A percentile compares a stretch with the other conserved stretches of the same genome.
Evolutionary conservation across 768 basidiomycete genomes (phyloP).

Genomic region (Sarcodon aspratus): DNA sequence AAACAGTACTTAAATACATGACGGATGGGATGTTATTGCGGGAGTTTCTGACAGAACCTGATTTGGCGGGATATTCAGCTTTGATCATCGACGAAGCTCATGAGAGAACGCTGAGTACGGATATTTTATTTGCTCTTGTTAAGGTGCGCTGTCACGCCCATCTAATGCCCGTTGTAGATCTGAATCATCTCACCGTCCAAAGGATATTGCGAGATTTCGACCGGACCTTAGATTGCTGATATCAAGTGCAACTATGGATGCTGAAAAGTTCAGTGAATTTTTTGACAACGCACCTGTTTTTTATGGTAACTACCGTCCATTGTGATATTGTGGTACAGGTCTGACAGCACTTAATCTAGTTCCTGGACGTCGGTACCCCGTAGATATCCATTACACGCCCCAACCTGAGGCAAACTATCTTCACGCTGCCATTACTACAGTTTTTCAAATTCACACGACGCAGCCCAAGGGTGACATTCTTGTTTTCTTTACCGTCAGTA

Average conservation of each 20-base stretch:
- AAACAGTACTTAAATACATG: constrained; percentile 99
- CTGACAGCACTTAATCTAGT: constrained; percentile 32
- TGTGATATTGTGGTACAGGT: neutral
- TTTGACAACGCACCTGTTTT: constrained; percentile 96
- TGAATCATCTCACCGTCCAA: constrained; percentile 9
- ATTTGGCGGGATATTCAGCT: constrained; percentile 88
- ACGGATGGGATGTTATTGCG: constrained; percentile 98
- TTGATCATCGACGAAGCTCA: constrained; percentile 99
- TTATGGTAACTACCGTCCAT: constrained; percentile 46
- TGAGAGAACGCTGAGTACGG: constrained; percentile 94
- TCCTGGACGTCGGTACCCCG: constrained; percentile 93
- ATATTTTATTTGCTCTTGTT: constrained; percentile 95
- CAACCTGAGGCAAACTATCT: constrained; percentile 99
- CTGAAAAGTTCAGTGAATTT: constrained; percentile 95
- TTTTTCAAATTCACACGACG: constrained; percentile 98
- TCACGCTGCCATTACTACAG: constrained; percentile 95
- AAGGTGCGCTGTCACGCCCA: constrained; percentile 57
- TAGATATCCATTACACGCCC: constrained; percentile 97
- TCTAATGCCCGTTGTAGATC: constrained; percentile 9
- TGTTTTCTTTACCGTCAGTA: constrained; percentile 85
- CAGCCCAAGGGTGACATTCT: constrained; percentile 97
- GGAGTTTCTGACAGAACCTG: constrained; percentile 96
- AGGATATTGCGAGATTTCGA: constrained; percentile 96
- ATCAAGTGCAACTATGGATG: constrained; percentile 94
- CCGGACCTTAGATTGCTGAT: constrained; percentile 91